These are phyloP conservation scores for Cyberlindnera xishuangbannaensis DNA, from an alignment of 805 yeast species.

Conservation along the genomic window DNA sequence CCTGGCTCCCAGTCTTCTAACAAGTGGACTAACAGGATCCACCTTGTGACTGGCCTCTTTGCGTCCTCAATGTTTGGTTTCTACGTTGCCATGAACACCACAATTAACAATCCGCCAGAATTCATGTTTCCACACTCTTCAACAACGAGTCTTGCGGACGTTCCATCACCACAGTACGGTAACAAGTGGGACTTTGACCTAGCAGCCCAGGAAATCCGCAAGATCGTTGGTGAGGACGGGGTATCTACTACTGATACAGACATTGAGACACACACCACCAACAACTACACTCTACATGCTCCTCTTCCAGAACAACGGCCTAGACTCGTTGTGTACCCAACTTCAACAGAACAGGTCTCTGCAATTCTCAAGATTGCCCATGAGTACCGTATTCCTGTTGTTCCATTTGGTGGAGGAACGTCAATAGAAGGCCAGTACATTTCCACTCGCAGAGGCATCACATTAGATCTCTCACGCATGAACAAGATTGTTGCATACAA, in stretches of 20 bases:
- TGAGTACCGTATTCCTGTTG: slow-evolving; percentile 49
- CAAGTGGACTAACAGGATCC: slow-evolving; percentile 3
- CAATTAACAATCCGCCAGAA: slow-evolving; percentile 22
- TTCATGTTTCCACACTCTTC: slow-evolving; percentile 27
- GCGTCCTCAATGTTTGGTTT: slow-evolving; percentile 19
- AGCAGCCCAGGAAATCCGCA: slow-evolving; percentile 24
- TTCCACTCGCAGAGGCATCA: slow-evolving; percentile 53
- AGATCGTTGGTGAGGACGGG: slow-evolving; percentile 30
- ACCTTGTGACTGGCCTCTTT: slow-evolving; percentile 14
- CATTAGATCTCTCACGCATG: slow-evolving; percentile 56
- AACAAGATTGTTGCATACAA: slow-evolving; percentile 50
- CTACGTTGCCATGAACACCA: slow-evolving; percentile 23
- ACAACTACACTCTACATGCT: slow-evolving; percentile 44
- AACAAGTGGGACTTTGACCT: slow-evolving; percentile 24
- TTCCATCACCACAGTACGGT: slow-evolving; percentile 24
- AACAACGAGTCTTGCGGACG: slow-evolving; percentile 16
- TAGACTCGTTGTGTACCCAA: slow-evolving; percentile 43
- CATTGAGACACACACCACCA: slow-evolving; percentile 39
- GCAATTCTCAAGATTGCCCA: slow-evolving; percentile 49
- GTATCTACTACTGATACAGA: slow-evolving; percentile 26
- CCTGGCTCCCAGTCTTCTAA: neutral
- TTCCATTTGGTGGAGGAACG: slow-evolving; percentile 61
- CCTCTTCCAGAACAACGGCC: slow-evolving; percentile 37
- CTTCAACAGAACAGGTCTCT: slow-evolving; percentile 51
- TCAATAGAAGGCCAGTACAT: slow-evolving; percentile 64